These are phyloP conservation scores for Podospora sp. DNA, from an alignment of 495 filamentous ascomycete genomes.

Conservation along the genomic window DNA sequence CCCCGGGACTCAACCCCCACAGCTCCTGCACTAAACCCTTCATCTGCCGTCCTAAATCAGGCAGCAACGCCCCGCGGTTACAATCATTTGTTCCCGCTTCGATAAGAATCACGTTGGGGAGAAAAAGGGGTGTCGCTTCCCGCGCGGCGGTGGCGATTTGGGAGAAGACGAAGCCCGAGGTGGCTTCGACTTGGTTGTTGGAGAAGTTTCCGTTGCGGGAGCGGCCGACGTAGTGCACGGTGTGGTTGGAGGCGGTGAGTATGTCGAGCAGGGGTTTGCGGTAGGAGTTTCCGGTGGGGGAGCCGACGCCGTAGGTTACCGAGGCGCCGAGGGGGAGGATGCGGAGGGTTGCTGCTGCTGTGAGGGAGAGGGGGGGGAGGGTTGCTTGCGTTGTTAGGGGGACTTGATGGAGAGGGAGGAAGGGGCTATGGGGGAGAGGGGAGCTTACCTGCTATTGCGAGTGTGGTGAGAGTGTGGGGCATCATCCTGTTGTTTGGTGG, in stretches of 20 bases:
- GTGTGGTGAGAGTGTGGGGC: background rate
- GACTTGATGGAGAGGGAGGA: background rate
- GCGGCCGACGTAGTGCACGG: conserved; percentile 44
- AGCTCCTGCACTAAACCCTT: conserved; percentile 42
- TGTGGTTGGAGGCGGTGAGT: conserved; percentile 37
- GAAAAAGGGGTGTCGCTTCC: conserved; percentile 32
- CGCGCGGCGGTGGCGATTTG: conserved; percentile 40
- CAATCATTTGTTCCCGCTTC: conserved; percentile 48
- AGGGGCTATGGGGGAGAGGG: background rate
- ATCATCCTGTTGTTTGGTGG: background rate
- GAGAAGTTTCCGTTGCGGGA: conserved; percentile 41
- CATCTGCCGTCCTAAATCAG: conserved; percentile 37
- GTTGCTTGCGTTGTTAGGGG: background rate
- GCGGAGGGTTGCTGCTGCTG: conserved; percentile 34
- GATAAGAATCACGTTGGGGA: conserved; percentile 45
- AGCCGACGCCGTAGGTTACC: conserved; percentile 57
- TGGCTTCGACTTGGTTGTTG: conserved; percentile 44
- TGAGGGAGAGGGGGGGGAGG: background rate
- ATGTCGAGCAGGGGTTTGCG: conserved; percentile 47
- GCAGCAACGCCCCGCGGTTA: conserved; percentile 29
- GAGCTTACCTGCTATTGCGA: background rate
- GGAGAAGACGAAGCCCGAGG: conserved; percentile 39
- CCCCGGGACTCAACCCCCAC: conserved; percentile 40
- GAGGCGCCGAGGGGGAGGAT: conserved; percentile 61
- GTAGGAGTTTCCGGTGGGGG: conserved; percentile 57